Conservation (phyloP, 2,329 filamentous ascomycete species). For the Nectriaceae sp. region DNA sequence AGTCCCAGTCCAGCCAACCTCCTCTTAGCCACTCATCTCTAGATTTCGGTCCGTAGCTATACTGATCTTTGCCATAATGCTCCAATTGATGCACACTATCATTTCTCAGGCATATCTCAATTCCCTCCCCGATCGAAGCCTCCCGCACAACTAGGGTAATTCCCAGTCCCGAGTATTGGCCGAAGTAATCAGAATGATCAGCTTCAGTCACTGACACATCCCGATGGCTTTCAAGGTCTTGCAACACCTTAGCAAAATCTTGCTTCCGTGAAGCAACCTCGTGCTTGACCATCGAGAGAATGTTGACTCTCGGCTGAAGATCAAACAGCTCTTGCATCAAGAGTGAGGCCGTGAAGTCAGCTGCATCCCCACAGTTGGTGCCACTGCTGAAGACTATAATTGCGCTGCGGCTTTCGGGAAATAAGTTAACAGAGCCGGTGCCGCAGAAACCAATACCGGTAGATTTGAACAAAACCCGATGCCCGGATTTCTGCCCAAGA, state of each 20-base stretch:
- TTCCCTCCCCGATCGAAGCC: not conserved
- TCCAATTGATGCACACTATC: not conserved
- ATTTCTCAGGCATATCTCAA: not conserved
- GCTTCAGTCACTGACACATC: not conserved
- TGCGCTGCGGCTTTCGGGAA: not conserved
- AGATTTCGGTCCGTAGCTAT: not conserved
- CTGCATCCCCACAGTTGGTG: not conserved
- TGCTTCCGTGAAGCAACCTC: not conserved
- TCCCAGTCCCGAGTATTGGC: not conserved
- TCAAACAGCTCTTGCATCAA: not conserved
- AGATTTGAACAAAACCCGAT: not conserved
- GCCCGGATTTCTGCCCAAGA: not conserved
- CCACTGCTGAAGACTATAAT: not conserved
- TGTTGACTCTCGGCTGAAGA: not conserved
- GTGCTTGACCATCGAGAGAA: not conserved
- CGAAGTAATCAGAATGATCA: not conserved
- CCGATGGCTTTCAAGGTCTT: not conserved
- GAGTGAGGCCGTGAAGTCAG: not conserved
- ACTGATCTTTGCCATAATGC: not conserved
- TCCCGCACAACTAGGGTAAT: not conserved
- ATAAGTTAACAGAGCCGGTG: not conserved
- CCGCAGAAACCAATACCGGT: not conserved
- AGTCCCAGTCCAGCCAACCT: not conserved
- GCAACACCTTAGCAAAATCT: not conserved
- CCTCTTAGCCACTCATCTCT: not conserved